Base-by-base conservation (phyloP, 495 filamentous ascomycete species). In the Neurospora tetraspora region DNA sequence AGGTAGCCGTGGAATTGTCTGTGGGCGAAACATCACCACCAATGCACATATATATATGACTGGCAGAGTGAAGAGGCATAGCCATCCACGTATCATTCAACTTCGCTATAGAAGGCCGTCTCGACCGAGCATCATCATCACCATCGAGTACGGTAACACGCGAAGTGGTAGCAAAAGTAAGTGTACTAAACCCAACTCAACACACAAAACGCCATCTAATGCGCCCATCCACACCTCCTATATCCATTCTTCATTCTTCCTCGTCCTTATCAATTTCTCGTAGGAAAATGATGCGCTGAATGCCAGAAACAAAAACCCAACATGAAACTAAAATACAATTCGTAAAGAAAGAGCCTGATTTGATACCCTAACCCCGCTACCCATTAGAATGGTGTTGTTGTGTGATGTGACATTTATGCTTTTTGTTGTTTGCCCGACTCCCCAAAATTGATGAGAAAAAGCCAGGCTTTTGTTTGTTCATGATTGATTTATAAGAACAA, bases 141-240 rank as follows among this genome's bases (percentile, higher is more conserved):
- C 3, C 18, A 5, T 53, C 45, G 23, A 23, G 20, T 1, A 20
- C 12, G 45, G 20, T 12, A 53, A 43, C 18, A 53, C 12, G 47
- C 2, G 27, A 65, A 65, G 53, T 65, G 27, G 53, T 18, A 65
- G 53, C 27, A 65, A 65, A 65, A 31, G 12, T 9, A 65, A 18
- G 23, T 65, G 27, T 18, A 34, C 53, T 34, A 34, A 18, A 34
- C 53, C 53, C 34, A 65, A 65, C 53, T 34, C 53, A 36, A 34
- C 53, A 65, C 53, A 65, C 53, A 65, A 65, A 61, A 65, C 53
- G 53, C 53, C 53, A 65, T 65, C 53, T 65, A 65, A 65, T 65
- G 53, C 53, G 27, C 31, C 53, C 53, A 31, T 12, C 10, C 20
- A 59, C 47, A 59, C 47, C 47, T 27, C 20, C 23, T 59, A 59